Conservation (phyloP, 306 rosid genomes). For the Ammopiptanthus mongolicus region DNA sequence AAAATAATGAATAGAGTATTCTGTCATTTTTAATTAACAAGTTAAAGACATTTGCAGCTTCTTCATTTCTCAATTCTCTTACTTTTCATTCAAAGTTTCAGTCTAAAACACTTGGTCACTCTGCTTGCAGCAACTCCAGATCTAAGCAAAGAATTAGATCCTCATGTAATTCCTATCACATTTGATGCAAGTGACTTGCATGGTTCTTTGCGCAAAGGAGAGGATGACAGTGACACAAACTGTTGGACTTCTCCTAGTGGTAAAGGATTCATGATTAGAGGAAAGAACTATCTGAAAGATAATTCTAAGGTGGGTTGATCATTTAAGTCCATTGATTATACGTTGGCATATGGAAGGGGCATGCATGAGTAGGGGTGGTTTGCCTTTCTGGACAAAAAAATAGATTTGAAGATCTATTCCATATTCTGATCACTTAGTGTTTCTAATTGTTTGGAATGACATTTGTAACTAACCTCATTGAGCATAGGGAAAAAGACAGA, state of each 20-base stretch:
- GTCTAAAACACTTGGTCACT: constrained; percentile 15
- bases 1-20: background rate
- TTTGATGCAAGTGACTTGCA: constrained; percentile 43
- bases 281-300: constrained; percentile 85
- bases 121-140: constrained; percentile 55
- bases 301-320: constrained; percentile 59
- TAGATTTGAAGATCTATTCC: background rate
- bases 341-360: background rate
- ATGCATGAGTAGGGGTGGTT: background rate
- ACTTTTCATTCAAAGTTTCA: background rate
- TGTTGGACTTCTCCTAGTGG: constrained; percentile 86
- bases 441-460: background rate
- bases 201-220: constrained; percentile 54
- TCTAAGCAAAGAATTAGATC: constrained; percentile 52
- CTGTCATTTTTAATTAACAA: background rate
- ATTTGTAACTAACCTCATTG: background rate
- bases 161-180: constrained; percentile 33
- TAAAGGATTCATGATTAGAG: constrained; percentile 79
- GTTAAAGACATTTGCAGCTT: background rate
- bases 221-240: constrained; percentile 55
- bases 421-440: background rate
- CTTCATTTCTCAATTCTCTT: background rate
- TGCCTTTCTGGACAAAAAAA: background rate
- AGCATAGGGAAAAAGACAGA: background rate
- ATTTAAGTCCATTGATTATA: background rate